Evolutionary conservation across 768 basidiomycete genomes (phyloP), one percentile per base, ranked within the genome.

Genomic region (Tricholoma saponaceum): DNA sequence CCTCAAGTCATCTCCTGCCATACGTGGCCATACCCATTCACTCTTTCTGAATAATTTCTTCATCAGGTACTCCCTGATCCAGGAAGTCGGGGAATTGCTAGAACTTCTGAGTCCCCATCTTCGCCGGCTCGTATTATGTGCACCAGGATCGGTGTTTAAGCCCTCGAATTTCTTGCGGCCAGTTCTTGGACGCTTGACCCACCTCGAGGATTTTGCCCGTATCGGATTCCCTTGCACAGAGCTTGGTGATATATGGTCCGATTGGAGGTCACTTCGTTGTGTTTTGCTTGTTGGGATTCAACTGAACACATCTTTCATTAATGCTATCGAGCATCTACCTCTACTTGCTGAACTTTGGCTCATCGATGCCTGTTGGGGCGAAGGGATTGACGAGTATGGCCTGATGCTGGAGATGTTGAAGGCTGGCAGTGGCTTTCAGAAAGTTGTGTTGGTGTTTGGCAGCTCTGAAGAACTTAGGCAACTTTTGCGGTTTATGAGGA

Each of bases 331-430:
- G 22, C 32, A 57, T 4, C 43, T 60, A 16, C 52, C 60, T 20
- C n/a, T 50, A 18, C 56, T 60, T 10, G 37, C 60, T 5, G 57
- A 60, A 43, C 23, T 60, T n/a, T 57, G 57, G 16, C 52, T 61
- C n/a, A 59, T 60, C 26, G 62, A 63, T 50, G 55, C 62, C 3
- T 47, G 58, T 52, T 63, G 62, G 62, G 49, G 50, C 28, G 60
- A 63, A 37, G 55, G 58, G 22, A 30, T 16, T 7, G 60, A 61
- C 28, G 60, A 47, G 23, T 26, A 47, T 26, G 14, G 5, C 14
- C 3, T 47, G 23, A 25, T 47, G 23, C 13, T 47, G 25, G 46
- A 47, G 7, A 47, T 47, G 46, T 16, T 47, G 14, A 13, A 47
- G 13, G 46, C 23, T 26, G 25, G 23, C 25, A 26, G 14, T 26